These are phyloP conservation scores for Lasiosphaeria miniovina DNA, from an alignment of 495 filamentous ascomycete species.

Conservation along the genomic window DNA sequence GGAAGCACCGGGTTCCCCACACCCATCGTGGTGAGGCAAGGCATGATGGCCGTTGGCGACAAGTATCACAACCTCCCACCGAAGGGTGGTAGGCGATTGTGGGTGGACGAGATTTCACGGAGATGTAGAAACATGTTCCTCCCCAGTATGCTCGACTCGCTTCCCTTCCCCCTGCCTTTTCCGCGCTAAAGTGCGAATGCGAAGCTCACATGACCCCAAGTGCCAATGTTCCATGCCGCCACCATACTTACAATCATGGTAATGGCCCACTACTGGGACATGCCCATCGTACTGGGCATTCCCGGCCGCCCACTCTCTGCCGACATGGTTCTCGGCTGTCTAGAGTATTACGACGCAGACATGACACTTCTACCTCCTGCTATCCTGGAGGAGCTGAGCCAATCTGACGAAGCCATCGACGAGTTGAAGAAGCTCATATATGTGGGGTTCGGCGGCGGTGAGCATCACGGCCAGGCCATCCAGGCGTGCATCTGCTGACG, in stretches of 20 bases:
- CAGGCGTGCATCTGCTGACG: slow-evolving; percentile 3
- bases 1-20: slow-evolving; percentile 60
- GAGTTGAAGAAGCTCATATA: slow-evolving; percentile 28
- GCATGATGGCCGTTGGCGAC: slow-evolving; percentile 46
- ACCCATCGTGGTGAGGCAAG: slow-evolving; percentile 48
- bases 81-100: slow-evolving; percentile 26
- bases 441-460: slow-evolving; percentile 41
- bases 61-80: slow-evolving; percentile 15
- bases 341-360: slow-evolving; percentile 34
- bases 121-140: slow-evolving; percentile 13
- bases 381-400: slow-evolving; percentile 43
- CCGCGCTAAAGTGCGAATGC: too few relatives aligned
- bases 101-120: slow-evolving; percentile 21
- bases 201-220: slow-evolving; percentile 10
- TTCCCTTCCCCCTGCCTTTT: slow-evolving; percentile 14
- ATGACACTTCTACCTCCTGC: slow-evolving; percentile 37
- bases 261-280: slow-evolving; percentile 30
- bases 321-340: slow-evolving; percentile 31
- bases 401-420: slow-evolving; percentile 26
- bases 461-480: slow-evolving; percentile 2
- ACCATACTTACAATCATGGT: slow-evolving; percentile 33
- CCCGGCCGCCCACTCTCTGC: slow-evolving; percentile 38
- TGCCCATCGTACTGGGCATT: slow-evolving; percentile 32
- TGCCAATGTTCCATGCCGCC: slow-evolving; percentile 35
- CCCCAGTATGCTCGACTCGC: slow-evolving; percentile 23